Evolutionary conservation across 164 flowering plant species (phyloP).

Genomic region (Buxus sempervirens): DNA sequence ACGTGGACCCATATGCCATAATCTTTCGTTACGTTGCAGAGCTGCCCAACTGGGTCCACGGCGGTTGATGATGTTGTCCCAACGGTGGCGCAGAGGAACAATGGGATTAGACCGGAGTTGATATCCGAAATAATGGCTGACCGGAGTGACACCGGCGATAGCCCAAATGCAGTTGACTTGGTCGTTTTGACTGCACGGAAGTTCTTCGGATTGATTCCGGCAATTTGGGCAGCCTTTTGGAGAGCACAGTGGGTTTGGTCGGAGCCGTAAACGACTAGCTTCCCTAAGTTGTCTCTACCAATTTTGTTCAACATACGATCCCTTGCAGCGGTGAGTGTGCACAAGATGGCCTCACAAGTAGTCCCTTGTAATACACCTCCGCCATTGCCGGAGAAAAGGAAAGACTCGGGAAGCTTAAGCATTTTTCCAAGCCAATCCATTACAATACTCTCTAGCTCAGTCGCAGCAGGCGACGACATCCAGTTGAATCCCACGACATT

Average conservation of each 20-base stretch:
- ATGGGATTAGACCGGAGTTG: constrained; percentile 22
- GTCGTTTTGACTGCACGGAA: constrained; percentile 37
- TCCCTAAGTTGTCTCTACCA: constrained; percentile 30
- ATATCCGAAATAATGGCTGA: constrained; percentile 23
- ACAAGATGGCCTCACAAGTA: constrained; percentile 58
- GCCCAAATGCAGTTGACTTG: constrained; percentile 14
- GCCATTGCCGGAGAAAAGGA: constrained; percentile 51
- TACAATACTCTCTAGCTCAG: constrained; percentile 49
- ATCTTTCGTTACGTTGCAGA: neutral
- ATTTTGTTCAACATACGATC: constrained; percentile 31
- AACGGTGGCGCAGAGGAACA: constrained; percentile 16
- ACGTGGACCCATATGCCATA: constrained; percentile 1
- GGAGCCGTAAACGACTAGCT: constrained; percentile 39
- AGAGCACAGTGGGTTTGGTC: constrained; percentile 47
- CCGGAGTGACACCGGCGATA: constrained; percentile 17
- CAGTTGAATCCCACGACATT: constrained; percentile 68
- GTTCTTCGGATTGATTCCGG: constrained; percentile 47
- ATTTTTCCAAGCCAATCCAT: constrained; percentile 54
- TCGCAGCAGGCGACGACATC: constrained; percentile 67
- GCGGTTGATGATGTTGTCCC: constrained; percentile 18
- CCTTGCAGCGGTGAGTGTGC: constrained; percentile 48
- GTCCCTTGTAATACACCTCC: constrained; percentile 76
- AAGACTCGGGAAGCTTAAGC: constrained; percentile 43
- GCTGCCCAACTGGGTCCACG: constrained; percentile 13
- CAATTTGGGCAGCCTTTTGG: constrained; percentile 52